A percentile compares a stretch with the other conserved stretches of the same genome.
Evolutionary conservation across 2,329 filamentous ascomycete species (phyloP).

Genomic region (Helotiales sp.): DNA sequence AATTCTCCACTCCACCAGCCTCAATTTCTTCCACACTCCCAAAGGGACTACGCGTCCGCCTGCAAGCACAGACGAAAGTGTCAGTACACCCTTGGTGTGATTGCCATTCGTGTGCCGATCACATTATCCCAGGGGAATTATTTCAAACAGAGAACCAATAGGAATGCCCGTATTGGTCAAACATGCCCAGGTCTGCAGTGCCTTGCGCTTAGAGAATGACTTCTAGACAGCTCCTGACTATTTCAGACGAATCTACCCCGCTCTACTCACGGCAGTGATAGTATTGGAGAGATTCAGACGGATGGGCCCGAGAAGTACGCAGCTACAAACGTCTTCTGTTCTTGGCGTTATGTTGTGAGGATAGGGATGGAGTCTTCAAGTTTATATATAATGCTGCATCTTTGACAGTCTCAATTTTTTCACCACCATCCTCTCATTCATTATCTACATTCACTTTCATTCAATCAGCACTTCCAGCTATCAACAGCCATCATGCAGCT

Average conservation of each 20-base stretch:
- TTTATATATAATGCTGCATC: not conserved
- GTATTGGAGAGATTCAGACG: not conserved
- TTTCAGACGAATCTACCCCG: not conserved
- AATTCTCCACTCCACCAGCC: not conserved
- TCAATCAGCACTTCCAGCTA: not conserved
- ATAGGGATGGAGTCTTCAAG: not conserved
- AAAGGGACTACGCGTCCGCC: not conserved
- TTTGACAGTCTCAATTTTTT: not conserved
- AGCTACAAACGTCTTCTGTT: not conserved
- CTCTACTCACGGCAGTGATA: not conserved
- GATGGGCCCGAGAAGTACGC: not conserved
- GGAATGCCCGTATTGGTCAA: not conserved
- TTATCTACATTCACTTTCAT: conserved; percentile 6
- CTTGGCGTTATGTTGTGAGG: not conserved
- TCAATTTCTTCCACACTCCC: not conserved
- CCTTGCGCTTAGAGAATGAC: no score
- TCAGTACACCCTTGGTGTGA: not conserved
- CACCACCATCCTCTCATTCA: conserved; percentile 6
- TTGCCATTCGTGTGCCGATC: not conserved
- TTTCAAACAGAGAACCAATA: not conserved
- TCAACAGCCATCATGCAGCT: conserved; percentile 36
- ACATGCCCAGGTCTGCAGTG: not conserved
- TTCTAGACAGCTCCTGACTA: not conserved
- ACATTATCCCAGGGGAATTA: not conserved
- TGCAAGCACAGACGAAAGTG: not conserved